These are phyloP conservation scores for Coccomyxa subellipsoidea DNA, from an alignment of 163 green algal species.

Conservation along the genomic window DNA sequence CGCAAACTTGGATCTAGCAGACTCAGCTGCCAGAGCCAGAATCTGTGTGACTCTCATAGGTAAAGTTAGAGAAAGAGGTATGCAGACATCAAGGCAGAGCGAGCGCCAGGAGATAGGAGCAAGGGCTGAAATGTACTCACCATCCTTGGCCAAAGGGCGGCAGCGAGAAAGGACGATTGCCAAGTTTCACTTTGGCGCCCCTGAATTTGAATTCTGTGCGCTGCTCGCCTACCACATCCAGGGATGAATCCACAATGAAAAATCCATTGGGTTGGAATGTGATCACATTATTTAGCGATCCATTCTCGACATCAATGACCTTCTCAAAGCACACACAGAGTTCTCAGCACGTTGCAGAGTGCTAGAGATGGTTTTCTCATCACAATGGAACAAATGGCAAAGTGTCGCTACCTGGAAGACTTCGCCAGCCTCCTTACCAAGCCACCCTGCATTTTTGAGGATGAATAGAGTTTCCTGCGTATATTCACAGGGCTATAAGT, in stretches of 20 bases:
- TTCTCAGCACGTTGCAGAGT: not conserved
- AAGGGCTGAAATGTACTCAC: too few relatives aligned
- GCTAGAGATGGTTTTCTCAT: not conserved
- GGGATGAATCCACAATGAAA: conserved; percentile 70
- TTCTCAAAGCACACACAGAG: conserved; percentile 28
- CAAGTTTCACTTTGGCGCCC: conserved; percentile 57
- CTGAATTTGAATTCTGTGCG: conserved; percentile 75
- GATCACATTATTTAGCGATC: conserved; percentile 73
- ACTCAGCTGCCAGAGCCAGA: too few relatives aligned
- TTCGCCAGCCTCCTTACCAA: conserved; percentile 67
- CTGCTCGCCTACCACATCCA: conserved; percentile 36
- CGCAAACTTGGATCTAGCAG: too few relatives aligned
- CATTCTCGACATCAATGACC: conserved; percentile 65
- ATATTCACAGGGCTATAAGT: not conserved
- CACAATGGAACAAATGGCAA: not conserved
- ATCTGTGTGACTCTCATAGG: too few relatives aligned
- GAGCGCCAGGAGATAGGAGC: too few relatives aligned
- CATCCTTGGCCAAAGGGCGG: conserved; percentile 77
- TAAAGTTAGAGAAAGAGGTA: too few relatives aligned
- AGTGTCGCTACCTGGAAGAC: conserved; percentile 68
- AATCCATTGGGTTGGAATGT: conserved; percentile 70
- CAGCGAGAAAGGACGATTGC: conserved; percentile 36
- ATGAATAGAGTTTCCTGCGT: conserved; percentile 83
- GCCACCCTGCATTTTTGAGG: conserved; percentile 63
- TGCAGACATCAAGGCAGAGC: too few relatives aligned